Evolutionary conservation across 805 yeast genomes (phyloP).

Genomic region (Pichia californica): DNA sequence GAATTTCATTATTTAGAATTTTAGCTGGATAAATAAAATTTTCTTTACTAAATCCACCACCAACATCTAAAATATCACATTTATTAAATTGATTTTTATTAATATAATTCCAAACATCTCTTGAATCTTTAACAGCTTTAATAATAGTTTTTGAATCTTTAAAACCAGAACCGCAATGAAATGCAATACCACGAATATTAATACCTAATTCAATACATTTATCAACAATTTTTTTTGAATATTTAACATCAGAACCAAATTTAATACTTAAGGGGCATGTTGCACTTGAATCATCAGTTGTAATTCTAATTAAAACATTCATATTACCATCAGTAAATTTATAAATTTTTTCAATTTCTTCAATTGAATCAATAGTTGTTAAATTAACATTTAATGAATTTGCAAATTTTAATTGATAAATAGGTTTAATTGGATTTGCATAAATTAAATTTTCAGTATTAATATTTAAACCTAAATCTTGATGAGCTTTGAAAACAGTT

Average conservation of each 20-base stretch:
- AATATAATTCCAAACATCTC: conserved; percentile 58
- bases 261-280: conserved; percentile 82
- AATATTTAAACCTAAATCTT: conserved; percentile 35
- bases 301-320: conserved; percentile 65
- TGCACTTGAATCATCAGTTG: conserved; percentile 85
- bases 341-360: conserved; percentile 72
- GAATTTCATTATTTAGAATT: conserved; percentile 43
- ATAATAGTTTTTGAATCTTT: conserved; percentile 59
- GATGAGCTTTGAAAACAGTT: conserved; percentile 36
- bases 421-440: conserved; percentile 93
- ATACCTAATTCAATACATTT: conserved; percentile 57
- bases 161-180: conserved; percentile 96
- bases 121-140: conserved; percentile 69
- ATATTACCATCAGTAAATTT: conserved; percentile 40
- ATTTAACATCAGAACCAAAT: conserved; percentile 69
- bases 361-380: conserved; percentile 86
- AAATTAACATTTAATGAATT: conserved; percentile 45
- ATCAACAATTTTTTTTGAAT: conserved; percentile 49
- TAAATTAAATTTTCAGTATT: conserved; percentile 66
- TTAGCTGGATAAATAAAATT: conserved; percentile 52
- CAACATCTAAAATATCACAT: conserved; percentile 63
- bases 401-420: conserved; percentile 73
- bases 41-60: conserved; percentile 81
- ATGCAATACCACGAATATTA: conserved; percentile 77
- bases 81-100: conserved; percentile 33